Evolutionary conservation across 2,329 filamentous ascomycete species (phyloP), one percentile per base, ranked within the genome.

Genomic region (Colletotrichum navitas): DNA sequence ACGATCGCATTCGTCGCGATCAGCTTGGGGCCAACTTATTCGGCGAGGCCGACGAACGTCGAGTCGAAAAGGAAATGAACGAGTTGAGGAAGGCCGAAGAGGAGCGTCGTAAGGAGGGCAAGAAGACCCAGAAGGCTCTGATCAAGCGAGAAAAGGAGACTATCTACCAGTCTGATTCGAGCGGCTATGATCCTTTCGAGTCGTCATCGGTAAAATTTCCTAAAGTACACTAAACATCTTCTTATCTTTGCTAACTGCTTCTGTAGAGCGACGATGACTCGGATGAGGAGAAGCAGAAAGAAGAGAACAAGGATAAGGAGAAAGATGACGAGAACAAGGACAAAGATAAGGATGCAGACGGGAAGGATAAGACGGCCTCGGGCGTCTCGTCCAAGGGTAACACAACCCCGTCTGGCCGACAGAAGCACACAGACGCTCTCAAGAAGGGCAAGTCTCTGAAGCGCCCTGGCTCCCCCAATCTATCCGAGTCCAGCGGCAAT

Each of bases 11-110:
- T 75, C 93, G 93, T 75, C 89, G 91, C 68, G 92, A 95, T 77
- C 94, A 97, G 80, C 86, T 97, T n/a, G 90, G 91, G 63, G 95
- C 95, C 11, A 97, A 97, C 77, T 85, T 96, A 2, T 97, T 97
- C 76, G 89, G 89, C 55, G 87, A 90, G 16, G 89, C 86, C 45
- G 87, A 92, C 75, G 92, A 97, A 77, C 84, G 89, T 55, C 89
- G 92, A 78, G 89, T 94, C 5, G 92, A 95, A 76, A 89, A 91
- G 74, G 91, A 96, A 73, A 87, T 94, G 74, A 88, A 93, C 74
- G 90, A 93, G 76, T 83, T 91, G 76, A 83, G 89, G 75, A 89
- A 90, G 77, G 92, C 93, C 75, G 91, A 92, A 74, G 87, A 93
- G 69, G 86, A 90, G 72, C 85, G 90, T 73, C 93, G 91, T 79